Percentiles rank a stretch among this genome's conserved stretches.
These are phyloP conservation scores for Puccinia coronata DNA, from an alignment of 1,284 basidiomycete genomes.

Conservation along the genomic window DNA sequence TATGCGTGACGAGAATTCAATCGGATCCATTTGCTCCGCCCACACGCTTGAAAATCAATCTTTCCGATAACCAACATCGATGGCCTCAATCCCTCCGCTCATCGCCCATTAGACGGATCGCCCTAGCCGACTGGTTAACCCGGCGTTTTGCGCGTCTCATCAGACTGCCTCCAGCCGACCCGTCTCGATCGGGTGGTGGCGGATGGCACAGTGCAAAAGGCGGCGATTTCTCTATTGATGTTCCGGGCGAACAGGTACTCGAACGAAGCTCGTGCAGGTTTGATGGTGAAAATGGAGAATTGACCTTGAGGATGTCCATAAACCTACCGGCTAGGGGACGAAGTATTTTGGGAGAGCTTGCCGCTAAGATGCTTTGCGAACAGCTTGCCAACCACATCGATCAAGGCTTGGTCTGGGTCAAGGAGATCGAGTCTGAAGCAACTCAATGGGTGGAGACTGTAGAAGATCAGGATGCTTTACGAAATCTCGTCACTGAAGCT, in stretches of 20 bases:
- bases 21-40: conserved; percentile 48
- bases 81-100: conserved; percentile 36
- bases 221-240: conserved; percentile 40
- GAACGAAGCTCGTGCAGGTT: conserved; percentile 36
- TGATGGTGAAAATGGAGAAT: conserved; percentile 16
- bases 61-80: conserved; percentile 25
- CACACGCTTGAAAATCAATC: conserved; percentile 21
- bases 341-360: conserved; percentile 39
- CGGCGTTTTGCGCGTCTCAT: conserved; percentile 21
- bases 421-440: conserved; percentile 31
- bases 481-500: conserved; percentile 35
- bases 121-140: conserved; percentile 44
- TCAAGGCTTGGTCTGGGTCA: conserved; percentile 23
- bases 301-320: conserved; percentile 31
- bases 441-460: conserved; percentile 39
- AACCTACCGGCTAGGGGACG: conserved; percentile 39
- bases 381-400: conserved; percentile 23
- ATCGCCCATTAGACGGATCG: conserved; percentile 32
- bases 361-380: conserved; percentile 29
- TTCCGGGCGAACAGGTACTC: conserved; percentile 37
- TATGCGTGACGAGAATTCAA: conserved; percentile 27
- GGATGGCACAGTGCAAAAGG: conserved; percentile 46
- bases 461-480: conserved; percentile 40
- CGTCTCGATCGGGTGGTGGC: conserved; percentile 16
- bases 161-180: not conserved